Evolutionary conservation across 495 filamentous ascomycete species (phyloP).

Genomic region (Lasiosphaeria hispida): DNA sequence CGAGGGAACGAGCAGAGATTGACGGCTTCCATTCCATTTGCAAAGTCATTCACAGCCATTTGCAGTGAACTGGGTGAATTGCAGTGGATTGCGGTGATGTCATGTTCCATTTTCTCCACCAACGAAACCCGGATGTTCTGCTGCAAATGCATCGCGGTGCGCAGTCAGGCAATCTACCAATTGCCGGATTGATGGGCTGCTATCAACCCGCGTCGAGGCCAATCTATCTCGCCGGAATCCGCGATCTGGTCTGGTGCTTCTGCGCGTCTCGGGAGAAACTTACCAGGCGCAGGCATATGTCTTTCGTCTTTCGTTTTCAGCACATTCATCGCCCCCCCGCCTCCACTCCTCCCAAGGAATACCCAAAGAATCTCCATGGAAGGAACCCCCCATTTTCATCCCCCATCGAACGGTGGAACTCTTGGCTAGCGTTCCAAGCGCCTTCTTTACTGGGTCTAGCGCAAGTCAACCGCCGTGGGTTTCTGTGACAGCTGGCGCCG

Average conservation of each 20-base stretch:
- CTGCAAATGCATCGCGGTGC: constrained; percentile 3
- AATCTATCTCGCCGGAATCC: not conserved
- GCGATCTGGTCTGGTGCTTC: no score
- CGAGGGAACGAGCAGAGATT: no score
- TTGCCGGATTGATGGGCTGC: constrained; percentile 7
- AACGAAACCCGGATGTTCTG: constrained; percentile 16
- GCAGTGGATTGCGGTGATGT: constrained; percentile 15
- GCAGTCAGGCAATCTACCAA: constrained; percentile 7
- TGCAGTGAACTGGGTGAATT: not conserved
- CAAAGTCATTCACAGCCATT: no score
- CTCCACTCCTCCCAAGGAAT: not conserved
- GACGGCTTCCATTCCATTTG: no score
- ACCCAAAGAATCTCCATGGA: constrained; percentile 14
- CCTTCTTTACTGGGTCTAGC: constrained; percentile 20
- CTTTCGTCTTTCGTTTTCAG: no score
- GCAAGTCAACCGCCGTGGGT: not conserved
- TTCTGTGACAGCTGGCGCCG: constrained; percentile 7
- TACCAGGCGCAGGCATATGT: no score
- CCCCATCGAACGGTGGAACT: not conserved
- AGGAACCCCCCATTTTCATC: not conserved
- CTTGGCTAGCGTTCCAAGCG: constrained; percentile 11
- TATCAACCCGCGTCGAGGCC: not conserved
- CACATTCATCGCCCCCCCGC: not conserved
- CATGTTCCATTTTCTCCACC: constrained; percentile 10
- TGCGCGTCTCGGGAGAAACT: no score